Conservation (phyloP, 78 protist genomes). For the Salpingoeca rosetta region DNA sequence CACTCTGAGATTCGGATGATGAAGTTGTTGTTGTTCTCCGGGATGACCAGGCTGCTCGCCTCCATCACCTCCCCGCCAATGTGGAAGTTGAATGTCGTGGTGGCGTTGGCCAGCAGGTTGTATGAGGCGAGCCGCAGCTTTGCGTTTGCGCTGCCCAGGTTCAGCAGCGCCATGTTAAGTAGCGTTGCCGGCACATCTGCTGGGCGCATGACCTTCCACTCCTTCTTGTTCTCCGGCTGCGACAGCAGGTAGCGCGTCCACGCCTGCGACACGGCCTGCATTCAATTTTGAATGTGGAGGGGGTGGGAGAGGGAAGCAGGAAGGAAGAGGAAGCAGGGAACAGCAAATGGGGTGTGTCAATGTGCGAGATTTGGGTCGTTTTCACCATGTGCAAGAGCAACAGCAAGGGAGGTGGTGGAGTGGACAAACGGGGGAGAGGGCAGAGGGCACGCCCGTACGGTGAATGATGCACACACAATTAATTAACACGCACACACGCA, state of each 20-base stretch:
- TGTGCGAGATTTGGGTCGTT: too few species aligned
- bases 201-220: slow-evolving; percentile 36
- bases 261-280: not conserved
- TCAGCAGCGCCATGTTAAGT: slow-evolving; percentile 58
- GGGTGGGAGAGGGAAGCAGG: too few species aligned
- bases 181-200: slow-evolving; percentile 58
- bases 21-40: slow-evolving; percentile 36
- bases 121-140: slow-evolving; percentile 49
- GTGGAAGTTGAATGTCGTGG: slow-evolving; percentile 38
- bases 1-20: slow-evolving; percentile 31
- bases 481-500: too few species aligned
- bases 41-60: slow-evolving; percentile 51
- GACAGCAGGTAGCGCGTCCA: not conserved
- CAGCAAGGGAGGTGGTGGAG: too few species aligned
- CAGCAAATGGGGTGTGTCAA: too few species aligned
- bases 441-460: too few species aligned
- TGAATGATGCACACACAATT: too few species aligned
- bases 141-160: slow-evolving; percentile 34
- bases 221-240: slow-evolving; percentile 21
- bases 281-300: not conserved
- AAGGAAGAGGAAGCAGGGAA: too few species aligned
- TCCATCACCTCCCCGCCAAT: slow-evolving; percentile 26
- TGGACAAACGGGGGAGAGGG: too few species aligned
- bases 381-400: too few species aligned
- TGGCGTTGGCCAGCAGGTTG: slow-evolving; percentile 36